Conservation (phyloP, 176 grass and related monocot genomes). For the Musa schizocarpa region DNA sequence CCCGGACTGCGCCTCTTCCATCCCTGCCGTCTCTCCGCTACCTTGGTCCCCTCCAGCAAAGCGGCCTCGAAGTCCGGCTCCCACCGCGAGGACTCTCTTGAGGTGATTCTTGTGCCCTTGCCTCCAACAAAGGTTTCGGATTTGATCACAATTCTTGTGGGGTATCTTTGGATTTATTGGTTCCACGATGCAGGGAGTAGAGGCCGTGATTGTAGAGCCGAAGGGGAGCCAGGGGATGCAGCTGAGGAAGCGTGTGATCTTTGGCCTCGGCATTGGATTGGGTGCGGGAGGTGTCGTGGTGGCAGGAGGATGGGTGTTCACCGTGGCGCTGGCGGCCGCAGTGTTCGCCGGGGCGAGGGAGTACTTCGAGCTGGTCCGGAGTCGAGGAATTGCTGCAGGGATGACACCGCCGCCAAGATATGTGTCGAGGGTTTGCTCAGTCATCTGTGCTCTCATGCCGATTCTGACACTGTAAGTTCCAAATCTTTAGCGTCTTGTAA, state of each 20-base stretch:
- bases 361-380: slow-evolving; percentile 76
- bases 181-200: neutral
- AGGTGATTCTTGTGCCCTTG: neutral
- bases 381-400: slow-evolving; percentile 25
- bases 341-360: slow-evolving; percentile 50
- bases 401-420: slow-evolving; percentile 22
- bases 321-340: slow-evolving; percentile 33
- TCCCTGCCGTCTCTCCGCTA: neutral
- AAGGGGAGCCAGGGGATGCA: slow-evolving; percentile 25
- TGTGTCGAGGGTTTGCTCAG: slow-evolving; percentile 14
- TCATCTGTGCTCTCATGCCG: slow-evolving; percentile 17
- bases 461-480: slow-evolving; percentile 12
- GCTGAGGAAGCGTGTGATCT: slow-evolving; percentile 53
- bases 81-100: neutral
- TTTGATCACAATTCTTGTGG: neutral
- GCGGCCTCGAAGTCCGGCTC: neutral
- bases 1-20: neutral
- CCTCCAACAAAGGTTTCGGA: neutral
- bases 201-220: slow-evolving; percentile 3
- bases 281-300: slow-evolving; percentile 64
- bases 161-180: neutral
- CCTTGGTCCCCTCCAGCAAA: neutral
- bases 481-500: neutral
- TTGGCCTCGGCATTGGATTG: slow-evolving; percentile 76
- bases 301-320: slow-evolving; percentile 70